phyloP scores from a whole-genome alignment of 1,284 basidiomycete genomes.

The Trichosporon sp. region DNA sequence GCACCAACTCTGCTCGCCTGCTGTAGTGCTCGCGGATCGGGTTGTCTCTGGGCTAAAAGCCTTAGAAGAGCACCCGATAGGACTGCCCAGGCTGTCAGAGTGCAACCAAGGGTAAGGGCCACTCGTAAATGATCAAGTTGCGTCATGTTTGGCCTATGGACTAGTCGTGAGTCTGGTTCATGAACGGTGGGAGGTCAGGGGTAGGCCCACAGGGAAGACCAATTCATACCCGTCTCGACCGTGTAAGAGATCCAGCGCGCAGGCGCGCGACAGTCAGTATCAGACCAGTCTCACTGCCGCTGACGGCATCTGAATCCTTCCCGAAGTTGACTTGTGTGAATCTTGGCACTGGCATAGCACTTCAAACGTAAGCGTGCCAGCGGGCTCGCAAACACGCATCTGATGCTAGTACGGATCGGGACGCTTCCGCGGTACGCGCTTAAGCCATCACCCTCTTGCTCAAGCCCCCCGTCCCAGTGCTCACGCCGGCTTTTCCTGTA shows the following conservation, averaged over 20 bases:
- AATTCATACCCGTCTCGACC: slow-evolving; percentile 8
- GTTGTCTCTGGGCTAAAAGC: background rate
- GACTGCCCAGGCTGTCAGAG: background rate
- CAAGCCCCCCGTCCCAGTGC: no score
- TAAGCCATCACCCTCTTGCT: background rate
- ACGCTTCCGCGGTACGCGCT: slow-evolving; percentile 4
- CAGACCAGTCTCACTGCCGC: background rate
- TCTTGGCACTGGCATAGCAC: slow-evolving; percentile 2
- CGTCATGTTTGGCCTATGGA: slow-evolving; percentile 2
- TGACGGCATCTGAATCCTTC: slow-evolving; percentile 11
- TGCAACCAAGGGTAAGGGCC: no score
- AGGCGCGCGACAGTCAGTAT: background rate
- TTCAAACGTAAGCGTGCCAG: background rate
- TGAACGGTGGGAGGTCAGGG: background rate
- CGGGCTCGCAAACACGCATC: background rate
- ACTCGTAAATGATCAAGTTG: background rate
- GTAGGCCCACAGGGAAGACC: background rate
- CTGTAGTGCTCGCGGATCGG: background rate
- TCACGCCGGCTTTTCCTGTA: background rate
- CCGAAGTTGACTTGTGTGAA: slow-evolving; percentile 16
- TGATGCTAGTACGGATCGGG: background rate
- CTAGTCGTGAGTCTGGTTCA: background rate
- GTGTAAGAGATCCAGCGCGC: background rate
- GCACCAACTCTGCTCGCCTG: background rate
- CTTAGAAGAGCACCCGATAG: background rate